Base-by-base conservation (phyloP, 2,329 filamentous ascomycete species). In the Sarocladium brachiariae region DNA sequence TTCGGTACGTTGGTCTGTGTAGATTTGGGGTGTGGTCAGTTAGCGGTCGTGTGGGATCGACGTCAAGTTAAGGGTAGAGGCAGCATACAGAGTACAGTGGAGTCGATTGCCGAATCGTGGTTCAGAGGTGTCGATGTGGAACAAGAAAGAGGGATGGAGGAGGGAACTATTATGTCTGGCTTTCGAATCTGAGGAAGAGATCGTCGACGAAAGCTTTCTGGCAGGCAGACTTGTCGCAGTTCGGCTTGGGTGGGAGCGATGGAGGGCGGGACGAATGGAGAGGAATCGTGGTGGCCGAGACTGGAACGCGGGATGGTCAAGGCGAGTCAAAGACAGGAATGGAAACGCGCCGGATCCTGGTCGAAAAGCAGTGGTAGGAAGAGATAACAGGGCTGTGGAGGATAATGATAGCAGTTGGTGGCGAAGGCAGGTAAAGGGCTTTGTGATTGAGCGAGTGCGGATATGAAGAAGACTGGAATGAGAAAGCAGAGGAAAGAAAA, bases 321-420 rank as follows among this genome's bases (percentile, higher is more conserved):
- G 27, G 43, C n/a, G 43, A 33, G 43, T n/a, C 23, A 47, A 25
- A 47, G 27, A 18, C 43, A 47, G 43, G 43, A 47, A 47, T 47
- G 43, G 39, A 45, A 21, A 23, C 5, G 25, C 27, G 25, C 19
- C 43, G 27, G n/a, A 47, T 33, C 27, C 14, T n/a, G 16, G 43
- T 33, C 27, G 24, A 23, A 30, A 30, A 13, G 13, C 7, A 13
- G 13, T 30, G 27, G n/a, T n/a, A n/a, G n/a, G n/a, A n/a, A 24
- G 37, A 21, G 10, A 23, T 7, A 13, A 30, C 27, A 30, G 27
- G 27, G 27, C 27, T 30, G 27, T 30, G 27, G 13, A 30, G 13
- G 27, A 30, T n/a, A n/a, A n/a, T n/a, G n/a, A n/a, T n/a, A n/a
- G n/a, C n/a, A n/a, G n/a, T n/a, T n/a, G n/a, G n/a, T n/a, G n/a